A percentile compares a stretch with the other conserved stretches of the same genome.
Evolutionary conservation across 2,329 filamentous ascomycete genomes (phyloP).

Genomic region (Beauveria varroae): DNA sequence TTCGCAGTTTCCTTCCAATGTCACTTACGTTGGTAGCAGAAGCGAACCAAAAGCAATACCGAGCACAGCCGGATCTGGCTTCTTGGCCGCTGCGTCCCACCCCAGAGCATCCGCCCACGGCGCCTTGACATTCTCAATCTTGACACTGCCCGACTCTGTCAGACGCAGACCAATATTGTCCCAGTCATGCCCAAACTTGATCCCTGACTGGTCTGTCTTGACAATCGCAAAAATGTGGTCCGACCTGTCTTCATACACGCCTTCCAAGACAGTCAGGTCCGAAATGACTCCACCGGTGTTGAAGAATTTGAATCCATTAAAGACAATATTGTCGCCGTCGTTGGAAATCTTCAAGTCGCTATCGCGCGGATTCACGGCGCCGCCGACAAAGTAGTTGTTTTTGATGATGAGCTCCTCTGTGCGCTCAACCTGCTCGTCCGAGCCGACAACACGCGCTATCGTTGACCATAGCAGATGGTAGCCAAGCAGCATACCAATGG

Average conservation of each 20-base stretch:
- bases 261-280: constrained; percentile 58
- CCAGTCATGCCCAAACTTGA: constrained; percentile 55
- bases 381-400: constrained; percentile 61
- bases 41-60: constrained; percentile 47
- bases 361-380: constrained; percentile 59
- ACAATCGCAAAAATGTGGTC: constrained; percentile 58
- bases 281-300: constrained; percentile 61
- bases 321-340: constrained; percentile 47
- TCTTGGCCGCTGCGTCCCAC: constrained; percentile 45
- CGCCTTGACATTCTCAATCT: constrained; percentile 47
- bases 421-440: constrained; percentile 49
- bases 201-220: constrained; percentile 48
- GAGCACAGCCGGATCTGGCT: constrained; percentile 41
- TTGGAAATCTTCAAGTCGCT: constrained; percentile 49
- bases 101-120: constrained; percentile 56
- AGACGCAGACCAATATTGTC: constrained; percentile 56
- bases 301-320: constrained; percentile 58
- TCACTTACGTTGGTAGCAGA: constrained; percentile 47
- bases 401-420: constrained; percentile 48
- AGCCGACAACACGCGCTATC: constrained; percentile 54
- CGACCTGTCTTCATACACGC: constrained; percentile 48
- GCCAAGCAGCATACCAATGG: constrained; percentile 57
- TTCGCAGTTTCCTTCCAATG: rapidly evolving
- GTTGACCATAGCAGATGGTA: constrained; percentile 59
- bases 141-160: constrained; percentile 56